A percentile compares a stretch with the other conserved stretches of the same genome.
These are phyloP conservation scores for Sporothrix globosa DNA, from an alignment of 2,329 filamentous ascomycete genomes.

Conservation along the genomic window DNA sequence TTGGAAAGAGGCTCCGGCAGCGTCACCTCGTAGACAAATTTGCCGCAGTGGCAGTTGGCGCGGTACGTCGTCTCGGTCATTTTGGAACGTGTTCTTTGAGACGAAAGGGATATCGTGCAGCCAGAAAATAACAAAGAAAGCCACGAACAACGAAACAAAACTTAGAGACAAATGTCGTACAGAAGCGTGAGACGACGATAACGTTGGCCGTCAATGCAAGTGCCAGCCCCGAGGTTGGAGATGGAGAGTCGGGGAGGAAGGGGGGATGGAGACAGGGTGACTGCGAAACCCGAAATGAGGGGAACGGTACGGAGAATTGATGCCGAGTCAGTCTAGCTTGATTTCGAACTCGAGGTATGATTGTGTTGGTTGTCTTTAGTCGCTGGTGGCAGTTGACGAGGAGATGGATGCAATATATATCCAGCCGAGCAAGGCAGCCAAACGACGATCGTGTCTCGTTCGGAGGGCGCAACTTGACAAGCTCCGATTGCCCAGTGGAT, in stretches of 20 bases:
- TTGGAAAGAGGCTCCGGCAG: constrained; percentile 60
- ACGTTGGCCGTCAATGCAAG: not conserved
- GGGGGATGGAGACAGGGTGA: not conserved
- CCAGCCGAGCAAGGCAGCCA: not conserved
- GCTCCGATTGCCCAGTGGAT: not conserved
- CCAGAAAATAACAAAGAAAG: no score
- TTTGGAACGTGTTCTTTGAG: not conserved
- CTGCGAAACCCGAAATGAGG: not conserved
- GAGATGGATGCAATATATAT: constrained; percentile 1
- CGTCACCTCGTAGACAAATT: constrained; percentile 55
- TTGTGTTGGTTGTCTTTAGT: not conserved
- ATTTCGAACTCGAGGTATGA: not conserved
- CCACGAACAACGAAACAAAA: not conserved
- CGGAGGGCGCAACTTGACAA: not conserved
- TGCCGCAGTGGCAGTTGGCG: constrained; percentile 62
- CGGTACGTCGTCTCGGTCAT: constrained; percentile 48
- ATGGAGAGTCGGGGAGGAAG: not conserved
- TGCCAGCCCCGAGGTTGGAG: not conserved
- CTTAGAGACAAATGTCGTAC: not conserved
- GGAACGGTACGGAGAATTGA: not conserved
- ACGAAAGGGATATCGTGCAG: not conserved
- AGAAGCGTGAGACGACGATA: not conserved
- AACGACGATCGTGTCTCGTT: not conserved
- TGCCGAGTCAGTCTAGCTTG: constrained; percentile 15
- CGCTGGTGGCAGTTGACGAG: not conserved